These are phyloP conservation scores for Aspergillus asperescens DNA, from an alignment of 495 filamentous ascomycete genomes.

Conservation along the genomic window DNA sequence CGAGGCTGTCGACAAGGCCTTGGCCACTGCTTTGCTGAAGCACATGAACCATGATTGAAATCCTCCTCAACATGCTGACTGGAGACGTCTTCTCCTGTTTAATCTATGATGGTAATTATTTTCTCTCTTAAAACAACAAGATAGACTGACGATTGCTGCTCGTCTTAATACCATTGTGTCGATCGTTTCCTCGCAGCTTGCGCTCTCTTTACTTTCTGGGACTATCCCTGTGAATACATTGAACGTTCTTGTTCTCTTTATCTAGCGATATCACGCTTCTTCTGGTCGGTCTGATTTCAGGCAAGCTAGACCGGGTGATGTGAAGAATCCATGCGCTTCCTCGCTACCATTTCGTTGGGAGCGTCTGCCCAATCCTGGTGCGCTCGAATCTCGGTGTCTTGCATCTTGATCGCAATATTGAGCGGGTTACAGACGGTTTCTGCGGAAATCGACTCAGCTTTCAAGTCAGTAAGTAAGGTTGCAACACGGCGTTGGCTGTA, in stretches of 20 bases:
- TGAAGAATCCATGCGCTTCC: slow-evolving; percentile 22
- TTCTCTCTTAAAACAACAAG: background rate
- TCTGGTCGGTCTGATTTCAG: background rate
- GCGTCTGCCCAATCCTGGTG: slow-evolving; percentile 10
- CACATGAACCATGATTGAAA: background rate
- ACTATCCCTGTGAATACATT: slow-evolving; percentile 1
- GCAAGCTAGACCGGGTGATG: slow-evolving; percentile 14
- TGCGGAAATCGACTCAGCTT: slow-evolving; percentile 16
- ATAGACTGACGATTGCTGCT: slow-evolving; percentile 3
- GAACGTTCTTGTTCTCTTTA: background rate
- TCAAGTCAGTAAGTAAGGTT: slow-evolving; percentile 17
- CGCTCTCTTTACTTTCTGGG: slow-evolving; percentile 1
- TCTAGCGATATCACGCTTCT: background rate
- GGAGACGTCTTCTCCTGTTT: too few species aligned
- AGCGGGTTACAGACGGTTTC: slow-evolving; percentile 1
- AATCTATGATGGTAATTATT: background rate
- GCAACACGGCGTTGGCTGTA: too few species aligned
- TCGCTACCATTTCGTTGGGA: slow-evolving; percentile 8
- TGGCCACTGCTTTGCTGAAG: background rate
- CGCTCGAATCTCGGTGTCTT: background rate
- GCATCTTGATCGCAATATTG: slow-evolving; percentile 6
- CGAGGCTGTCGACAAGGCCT: background rate
- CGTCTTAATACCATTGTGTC: slow-evolving; percentile 5
- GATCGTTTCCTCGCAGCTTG: slow-evolving; percentile 2
- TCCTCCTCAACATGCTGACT: too few species aligned